Conservation (phyloP, 129 eudicot species). For the Silybum marianum region DNA sequence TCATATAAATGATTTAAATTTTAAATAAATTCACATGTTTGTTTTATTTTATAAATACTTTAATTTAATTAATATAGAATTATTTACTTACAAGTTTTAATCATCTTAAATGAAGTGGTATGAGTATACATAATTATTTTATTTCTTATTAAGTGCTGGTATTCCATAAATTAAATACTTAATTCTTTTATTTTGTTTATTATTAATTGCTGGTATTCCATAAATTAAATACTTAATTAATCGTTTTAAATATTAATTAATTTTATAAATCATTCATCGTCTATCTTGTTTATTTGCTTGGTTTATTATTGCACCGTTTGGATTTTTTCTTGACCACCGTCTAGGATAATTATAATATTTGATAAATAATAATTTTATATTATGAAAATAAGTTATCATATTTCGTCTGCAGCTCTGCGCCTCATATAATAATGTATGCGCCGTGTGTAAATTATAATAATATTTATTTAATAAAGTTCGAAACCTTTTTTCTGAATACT, state of each 20-base stretch:
- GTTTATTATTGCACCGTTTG: constrained; percentile 19
- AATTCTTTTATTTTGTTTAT: no score
- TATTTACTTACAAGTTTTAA: no score
- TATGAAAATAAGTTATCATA: not conserved
- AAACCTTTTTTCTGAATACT: not conserved
- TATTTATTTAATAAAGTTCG: not conserved
- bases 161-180: not conserved
- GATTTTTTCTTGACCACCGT: constrained; percentile 12
- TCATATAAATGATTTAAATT: not conserved
- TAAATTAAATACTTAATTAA: not conserved
- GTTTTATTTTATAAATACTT: not conserved
- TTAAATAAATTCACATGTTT: not conserved
- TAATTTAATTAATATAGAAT: not conserved
- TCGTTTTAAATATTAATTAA: no score
- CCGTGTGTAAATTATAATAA: not conserved
- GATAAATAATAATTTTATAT: not conserved
- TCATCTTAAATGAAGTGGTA: not conserved
- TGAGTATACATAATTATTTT: not conserved
- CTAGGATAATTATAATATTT: not conserved
- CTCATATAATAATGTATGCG: not conserved
- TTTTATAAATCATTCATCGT: no score
- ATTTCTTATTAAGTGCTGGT: not conserved
- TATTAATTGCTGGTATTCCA: no score
- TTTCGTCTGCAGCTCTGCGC: not conserved
- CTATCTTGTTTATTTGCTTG: not conserved